Evolutionary conservation across 163 green algal species (phyloP), one percentile per base, ranked within the genome.

Genomic region (Volvox carteri): DNA sequence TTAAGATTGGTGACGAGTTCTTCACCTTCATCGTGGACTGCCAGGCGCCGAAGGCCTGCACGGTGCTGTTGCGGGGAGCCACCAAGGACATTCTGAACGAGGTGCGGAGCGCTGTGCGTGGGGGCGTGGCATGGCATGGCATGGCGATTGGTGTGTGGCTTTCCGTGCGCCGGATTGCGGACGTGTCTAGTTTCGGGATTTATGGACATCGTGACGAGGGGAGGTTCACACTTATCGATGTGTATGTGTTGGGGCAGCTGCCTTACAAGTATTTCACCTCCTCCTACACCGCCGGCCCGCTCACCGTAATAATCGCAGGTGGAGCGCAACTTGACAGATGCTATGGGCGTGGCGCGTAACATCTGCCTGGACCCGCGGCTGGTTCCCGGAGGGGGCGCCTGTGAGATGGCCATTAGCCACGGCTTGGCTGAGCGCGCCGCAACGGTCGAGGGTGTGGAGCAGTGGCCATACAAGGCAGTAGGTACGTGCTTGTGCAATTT

Each of bases 1-100:
- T 94, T 79, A 99, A 99, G 93, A 98, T 99, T 62, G 98, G 97
- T 6, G 98, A 99, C 87, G 98, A 99, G 94, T 99, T 98, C 95
- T 99, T 98, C 93, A 97, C 97, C 35, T 99, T 99, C 90, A 93
- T 99, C 41, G 97, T 99, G 39, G 97, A 99, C 95, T 99, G 98
- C 97, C 92, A 98, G 52, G 95, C 97, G 28, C 98, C 98, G 68
- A 99, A 99, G 92, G 98, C 98, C 35, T 99, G 98, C 95, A 97
- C 95, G 60, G 96, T 99, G 84, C 84, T 99, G 83, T 95, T 99
- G 65, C 92, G 98, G 25, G 98, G 98, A 44, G 97, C 98, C n/a
- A 93, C 48, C 84, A 99, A 98, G 90, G 98, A 99, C 91, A 94
- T 99, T 58, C 95, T 99, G 54, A 99, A 99, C 90, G 98, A 99